Conservation (phyloP, 345 rosid species). For the Acer campestre region DNA sequence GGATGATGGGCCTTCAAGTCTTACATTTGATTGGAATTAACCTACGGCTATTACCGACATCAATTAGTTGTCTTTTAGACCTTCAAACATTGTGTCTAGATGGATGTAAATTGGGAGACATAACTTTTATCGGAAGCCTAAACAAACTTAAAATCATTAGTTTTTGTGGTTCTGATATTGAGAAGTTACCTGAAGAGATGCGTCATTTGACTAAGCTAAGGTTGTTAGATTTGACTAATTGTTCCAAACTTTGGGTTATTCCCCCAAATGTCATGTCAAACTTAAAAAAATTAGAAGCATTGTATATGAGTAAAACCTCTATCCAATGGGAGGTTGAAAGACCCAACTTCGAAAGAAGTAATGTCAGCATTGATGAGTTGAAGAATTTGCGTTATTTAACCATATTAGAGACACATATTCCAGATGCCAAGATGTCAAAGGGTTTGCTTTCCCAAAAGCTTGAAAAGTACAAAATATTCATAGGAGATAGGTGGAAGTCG, state of each 20-base stretch:
- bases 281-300: slow-evolving; percentile 28
- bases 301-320: slow-evolving; percentile 23
- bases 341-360: not conserved
- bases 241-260: slow-evolving; percentile 14
- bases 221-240: slow-evolving; percentile 14
- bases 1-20: slow-evolving; percentile 25
- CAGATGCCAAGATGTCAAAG: not conserved
- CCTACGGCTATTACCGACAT: slow-evolving; percentile 6
- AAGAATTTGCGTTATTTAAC: slow-evolving; percentile 14
- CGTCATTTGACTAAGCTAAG: slow-evolving; percentile 15
- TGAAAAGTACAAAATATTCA: not conserved
- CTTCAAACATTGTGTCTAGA: slow-evolving; percentile 25
- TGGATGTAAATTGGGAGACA: not conserved
- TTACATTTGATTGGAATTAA: slow-evolving; percentile 5
- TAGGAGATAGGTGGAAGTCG: not conserved
- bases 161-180: slow-evolving; percentile 5
- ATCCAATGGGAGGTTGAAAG: not conserved
- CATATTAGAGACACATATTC: slow-evolving; percentile 7
- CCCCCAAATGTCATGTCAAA: slow-evolving; percentile 4
- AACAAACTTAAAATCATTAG: slow-evolving; percentile 22
- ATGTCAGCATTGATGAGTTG: slow-evolving; percentile 24
- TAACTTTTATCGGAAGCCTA: not conserved
- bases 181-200: slow-evolving; percentile 21
- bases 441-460: not conserved
- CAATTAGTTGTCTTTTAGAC: not conserved